Base-by-base conservation (phyloP, 441 rosid species). In the Sinapis alba region DNA sequence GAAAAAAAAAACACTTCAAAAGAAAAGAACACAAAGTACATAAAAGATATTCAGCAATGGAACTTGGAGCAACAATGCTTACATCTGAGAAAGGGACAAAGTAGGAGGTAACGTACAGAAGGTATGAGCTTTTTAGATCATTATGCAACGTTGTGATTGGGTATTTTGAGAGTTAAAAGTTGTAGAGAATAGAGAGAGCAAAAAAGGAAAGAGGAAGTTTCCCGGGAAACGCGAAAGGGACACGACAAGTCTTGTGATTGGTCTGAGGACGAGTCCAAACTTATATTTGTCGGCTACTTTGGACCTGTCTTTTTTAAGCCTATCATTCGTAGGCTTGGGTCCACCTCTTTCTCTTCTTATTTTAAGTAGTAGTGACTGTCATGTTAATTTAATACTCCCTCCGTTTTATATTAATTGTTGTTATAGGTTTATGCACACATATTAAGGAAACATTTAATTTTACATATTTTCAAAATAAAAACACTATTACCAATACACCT, bases 161-260 rank as follows among this genome's bases (percentile, higher is more conserved):
- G 4, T 43, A n/a, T n/a, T 32, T 18, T 0, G 58, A 38, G 61
- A 75, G 4, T 6, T 7, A 28, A n/a, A 1, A 28, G 2, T 2
- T 36, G 2, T 43, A 12, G 6, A 41, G 50, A 41, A 45, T 6
- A 24, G 12, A 51, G 58, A 43, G 3, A 45, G 8, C 3, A 0
- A 38, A 16, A 15, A 1, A 9, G 3, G 5, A 15, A 45, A 27
- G 58, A 63, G 57, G 50, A 71, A 71, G 72, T 77, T 47, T 77
- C 58, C 34, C 7, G 66, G 72, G 68, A 66, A 71, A 77, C 58
- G 64, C 12, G 21, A 15, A 43, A 6, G 73, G 18, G 79, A 76
- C 75, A 76, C 59, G 65, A 64, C 65, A 50, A 63, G 75, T 65
- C 54, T 43, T 56, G 41, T 12, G 74, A 76, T 62, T 69, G 38